Percentiles rank a stretch among this genome's conserved stretches.
phyloP scores from a whole-genome alignment of 2,329 filamentous ascomycete species.

The Juglanconis oblonga region DNA sequence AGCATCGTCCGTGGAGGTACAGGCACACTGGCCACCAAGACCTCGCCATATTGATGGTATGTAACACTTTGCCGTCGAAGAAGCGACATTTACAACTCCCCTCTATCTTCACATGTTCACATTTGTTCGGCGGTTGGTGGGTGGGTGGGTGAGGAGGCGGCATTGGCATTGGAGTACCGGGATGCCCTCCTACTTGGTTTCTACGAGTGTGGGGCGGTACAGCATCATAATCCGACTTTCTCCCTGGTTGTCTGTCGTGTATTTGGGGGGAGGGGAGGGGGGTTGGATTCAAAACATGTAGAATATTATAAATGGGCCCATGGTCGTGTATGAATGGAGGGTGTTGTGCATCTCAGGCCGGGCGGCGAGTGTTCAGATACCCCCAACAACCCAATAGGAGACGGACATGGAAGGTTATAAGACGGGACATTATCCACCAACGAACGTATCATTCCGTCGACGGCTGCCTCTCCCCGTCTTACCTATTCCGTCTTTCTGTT shows the following conservation, averaged over 20 bases:
- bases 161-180: conserved; percentile 4
- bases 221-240: not conserved
- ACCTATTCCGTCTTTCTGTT: too few relatives aligned
- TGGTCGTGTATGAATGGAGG: conserved; percentile 2
- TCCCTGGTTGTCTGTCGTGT: not conserved
- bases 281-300: not conserved
- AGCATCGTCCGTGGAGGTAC: not conserved
- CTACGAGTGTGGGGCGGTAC: not conserved
- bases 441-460: too few relatives aligned
- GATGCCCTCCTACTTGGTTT: not conserved
- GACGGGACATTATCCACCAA: too few relatives aligned
- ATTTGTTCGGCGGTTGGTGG: not conserved
- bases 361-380: not conserved
- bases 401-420: too few relatives aligned
- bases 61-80: not conserved
- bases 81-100: not conserved
- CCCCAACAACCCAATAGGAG: too few relatives aligned
- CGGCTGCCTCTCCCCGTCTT: too few relatives aligned
- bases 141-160: not conserved
- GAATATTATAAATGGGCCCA: not conserved
- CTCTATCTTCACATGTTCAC: not conserved
- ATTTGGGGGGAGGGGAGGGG: not conserved
- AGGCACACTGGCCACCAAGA: not conserved
- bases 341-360: not conserved
- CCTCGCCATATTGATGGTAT: not conserved